Percentiles rank a stretch among this genome's conserved stretches.
These are phyloP conservation scores for Microcyclosporella mali DNA, from an alignment of 2,329 filamentous ascomycete species.

Conservation along the genomic window DNA sequence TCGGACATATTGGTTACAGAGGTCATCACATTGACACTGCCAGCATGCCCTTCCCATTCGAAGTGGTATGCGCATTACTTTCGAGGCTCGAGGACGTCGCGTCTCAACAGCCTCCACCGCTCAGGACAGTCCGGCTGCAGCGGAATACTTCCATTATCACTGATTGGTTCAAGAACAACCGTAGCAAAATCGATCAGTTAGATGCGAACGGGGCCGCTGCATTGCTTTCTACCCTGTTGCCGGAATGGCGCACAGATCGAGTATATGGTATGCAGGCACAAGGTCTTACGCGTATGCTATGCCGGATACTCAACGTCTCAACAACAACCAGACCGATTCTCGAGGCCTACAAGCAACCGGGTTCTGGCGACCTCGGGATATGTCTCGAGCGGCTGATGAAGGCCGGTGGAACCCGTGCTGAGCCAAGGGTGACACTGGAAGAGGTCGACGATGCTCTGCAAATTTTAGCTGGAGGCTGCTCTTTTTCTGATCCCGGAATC, in stretches of 20 bases:
- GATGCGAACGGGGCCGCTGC: conserved; percentile 53
- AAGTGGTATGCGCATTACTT: conserved; percentile 67
- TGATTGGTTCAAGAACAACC: conserved; percentile 65
- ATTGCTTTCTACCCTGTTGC: conserved; percentile 68
- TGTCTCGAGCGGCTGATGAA: conserved; percentile 62
- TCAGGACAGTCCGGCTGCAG: conserved; percentile 28
- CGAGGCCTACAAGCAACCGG: conserved; percentile 54
- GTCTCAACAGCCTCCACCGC: conserved; percentile 36
- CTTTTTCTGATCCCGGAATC: conserved; percentile 64
- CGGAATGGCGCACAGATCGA: conserved; percentile 68
- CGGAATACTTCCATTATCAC: conserved; percentile 38
- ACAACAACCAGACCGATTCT: conserved; percentile 56
- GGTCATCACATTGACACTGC: conserved; percentile 2
- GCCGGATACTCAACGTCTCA: conserved; percentile 60
- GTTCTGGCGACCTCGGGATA: conserved; percentile 61
- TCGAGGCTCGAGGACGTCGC: conserved; percentile 55
- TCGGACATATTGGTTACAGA: neutral
- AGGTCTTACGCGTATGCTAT: conserved; percentile 61
- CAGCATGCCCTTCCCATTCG: conserved; percentile 61
- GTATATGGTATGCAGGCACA: conserved; percentile 65
- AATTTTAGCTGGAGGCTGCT: conserved; percentile 60
- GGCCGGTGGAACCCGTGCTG: conserved; percentile 45
- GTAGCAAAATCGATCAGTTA: conserved; percentile 50
- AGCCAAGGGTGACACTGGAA: conserved; percentile 54
- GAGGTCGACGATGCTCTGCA: conserved; percentile 64